Evolutionary conservation across 2,329 filamentous ascomycete genomes (phyloP).

Genomic region (Fusarium illudens): DNA sequence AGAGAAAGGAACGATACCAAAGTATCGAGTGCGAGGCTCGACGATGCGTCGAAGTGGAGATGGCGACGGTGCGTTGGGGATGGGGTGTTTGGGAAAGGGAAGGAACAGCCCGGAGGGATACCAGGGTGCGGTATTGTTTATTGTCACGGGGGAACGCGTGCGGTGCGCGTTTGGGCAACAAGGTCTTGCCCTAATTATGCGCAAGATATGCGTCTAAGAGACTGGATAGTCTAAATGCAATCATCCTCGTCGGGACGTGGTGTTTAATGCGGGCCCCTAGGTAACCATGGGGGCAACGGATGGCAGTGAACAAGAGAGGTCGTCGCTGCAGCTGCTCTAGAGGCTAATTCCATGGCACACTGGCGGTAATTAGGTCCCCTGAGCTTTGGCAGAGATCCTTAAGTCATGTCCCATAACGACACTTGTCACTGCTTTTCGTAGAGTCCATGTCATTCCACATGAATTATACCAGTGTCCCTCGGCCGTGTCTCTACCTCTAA

Average conservation of each 20-base stretch:
- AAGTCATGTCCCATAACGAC: background rate
- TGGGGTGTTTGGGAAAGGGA: background rate
- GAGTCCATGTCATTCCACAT: background rate
- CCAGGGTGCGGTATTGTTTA: background rate
- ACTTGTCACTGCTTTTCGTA: background rate
- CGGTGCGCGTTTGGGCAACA: background rate
- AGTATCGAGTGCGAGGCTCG: background rate
- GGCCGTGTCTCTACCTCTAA: background rate
- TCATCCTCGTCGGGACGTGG: constrained; percentile 8
- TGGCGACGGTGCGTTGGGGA: background rate
- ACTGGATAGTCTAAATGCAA: background rate
- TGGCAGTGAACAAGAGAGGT: background rate
- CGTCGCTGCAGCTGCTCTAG: background rate
- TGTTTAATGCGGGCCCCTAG: constrained; percentile 7
- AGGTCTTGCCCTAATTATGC: background rate
- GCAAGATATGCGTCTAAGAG: background rate
- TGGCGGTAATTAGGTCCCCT: background rate
- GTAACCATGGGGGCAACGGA: background rate
- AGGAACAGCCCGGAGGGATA: background rate
- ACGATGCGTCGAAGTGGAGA: background rate
- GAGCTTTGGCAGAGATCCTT: background rate
- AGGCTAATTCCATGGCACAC: background rate
- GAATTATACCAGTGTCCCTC: background rate
- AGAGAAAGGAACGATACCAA: background rate
- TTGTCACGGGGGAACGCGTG: background rate